Percentiles rank a stretch among this genome's conserved stretches.
phyloP scores from a whole-genome alignment of 805 yeast genomes.

The Lipomyces starkeyi region DNA sequence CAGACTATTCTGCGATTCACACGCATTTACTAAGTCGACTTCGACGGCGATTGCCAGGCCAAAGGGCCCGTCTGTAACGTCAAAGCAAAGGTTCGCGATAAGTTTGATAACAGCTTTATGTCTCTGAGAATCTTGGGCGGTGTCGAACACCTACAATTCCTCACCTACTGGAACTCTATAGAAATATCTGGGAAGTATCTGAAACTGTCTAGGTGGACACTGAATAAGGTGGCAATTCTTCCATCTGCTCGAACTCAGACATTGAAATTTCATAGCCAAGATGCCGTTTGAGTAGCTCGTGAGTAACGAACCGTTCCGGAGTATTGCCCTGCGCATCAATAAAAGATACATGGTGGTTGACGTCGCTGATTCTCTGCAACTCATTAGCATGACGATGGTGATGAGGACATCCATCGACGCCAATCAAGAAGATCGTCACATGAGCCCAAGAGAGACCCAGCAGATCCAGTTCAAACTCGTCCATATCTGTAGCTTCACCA shows the following conservation, averaged over 20 bases:
- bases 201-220: background rate
- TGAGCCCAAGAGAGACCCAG: constrained; percentile 8
- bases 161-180: background rate
- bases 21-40: too few species aligned
- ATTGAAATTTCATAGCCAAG: constrained; percentile 4
- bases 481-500: constrained; percentile 9
- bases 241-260: constrained; percentile 8
- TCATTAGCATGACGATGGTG: constrained; percentile 9
- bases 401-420: constrained; percentile 7
- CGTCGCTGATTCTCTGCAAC: constrained; percentile 7
- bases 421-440: constrained; percentile 5
- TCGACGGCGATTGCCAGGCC: too few species aligned
- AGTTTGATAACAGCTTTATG: too few species aligned
- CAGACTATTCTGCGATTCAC: too few species aligned
- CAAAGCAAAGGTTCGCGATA: too few species aligned
- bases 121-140: too few species aligned
- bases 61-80: too few species aligned
- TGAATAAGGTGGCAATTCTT: constrained; percentile 7
- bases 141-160: too few species aligned
- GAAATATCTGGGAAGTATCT: background rate
- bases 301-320: constrained; percentile 1
- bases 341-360: constrained; percentile 7
- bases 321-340: constrained; percentile 4
- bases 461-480: constrained; percentile 10
- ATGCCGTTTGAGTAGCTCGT: constrained; percentile 7